A percentile compares a stretch with the other conserved stretches of the same genome.
phyloP scores from a whole-genome alignment of 2,329 filamentous ascomycete genomes.

The Penicillium sp. region DNA sequence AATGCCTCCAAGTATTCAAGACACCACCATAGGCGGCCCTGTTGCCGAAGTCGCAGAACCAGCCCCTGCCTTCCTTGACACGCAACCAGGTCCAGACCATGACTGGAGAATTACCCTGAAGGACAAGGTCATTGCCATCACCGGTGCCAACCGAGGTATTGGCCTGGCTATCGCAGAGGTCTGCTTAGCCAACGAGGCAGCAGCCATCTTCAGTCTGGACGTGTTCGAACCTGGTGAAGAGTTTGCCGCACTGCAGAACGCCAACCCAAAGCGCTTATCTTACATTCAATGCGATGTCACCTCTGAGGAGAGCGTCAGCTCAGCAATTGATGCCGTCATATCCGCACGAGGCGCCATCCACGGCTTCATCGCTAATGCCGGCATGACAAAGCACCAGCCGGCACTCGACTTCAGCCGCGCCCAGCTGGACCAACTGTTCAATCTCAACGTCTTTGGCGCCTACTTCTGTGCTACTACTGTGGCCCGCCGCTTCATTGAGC shows the following conservation, averaged over 20 bases:
- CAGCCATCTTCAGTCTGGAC: slow-evolving; percentile 43
- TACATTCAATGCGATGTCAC: slow-evolving; percentile 51
- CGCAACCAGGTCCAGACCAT: not conserved
- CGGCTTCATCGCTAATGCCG: slow-evolving; percentile 13
- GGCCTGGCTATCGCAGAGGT: slow-evolving; percentile 49
- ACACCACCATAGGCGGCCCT: not conserved
- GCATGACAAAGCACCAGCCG: slow-evolving; percentile 48
- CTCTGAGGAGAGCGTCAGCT: slow-evolving; percentile 38
- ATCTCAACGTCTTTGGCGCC: slow-evolving; percentile 44
- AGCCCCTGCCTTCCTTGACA: not conserved
- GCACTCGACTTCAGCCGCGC: slow-evolving; percentile 45
- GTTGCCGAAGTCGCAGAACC: not conserved
- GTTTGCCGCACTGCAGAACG: slow-evolving; percentile 38
- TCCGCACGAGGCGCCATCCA: not conserved
- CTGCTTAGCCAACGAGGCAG: slow-evolving; percentile 47
- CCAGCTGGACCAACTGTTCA: slow-evolving; percentile 43
- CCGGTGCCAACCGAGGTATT: slow-evolving; percentile 31
- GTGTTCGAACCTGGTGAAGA: slow-evolving; percentile 38
- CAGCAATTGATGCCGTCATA: not conserved
- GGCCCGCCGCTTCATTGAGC: slow-evolving; percentile 40
- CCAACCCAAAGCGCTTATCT: slow-evolving; percentile 42
- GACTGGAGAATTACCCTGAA: slow-evolving; percentile 47
- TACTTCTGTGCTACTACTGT: slow-evolving; percentile 33
- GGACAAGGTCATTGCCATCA: slow-evolving; percentile 42
- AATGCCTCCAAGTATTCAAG: not conserved